Evolutionary conservation across 2,329 filamentous ascomycete species (phyloP), one percentile per base, ranked within the genome.

Genomic region (Cladorrhinum sp.): DNA sequence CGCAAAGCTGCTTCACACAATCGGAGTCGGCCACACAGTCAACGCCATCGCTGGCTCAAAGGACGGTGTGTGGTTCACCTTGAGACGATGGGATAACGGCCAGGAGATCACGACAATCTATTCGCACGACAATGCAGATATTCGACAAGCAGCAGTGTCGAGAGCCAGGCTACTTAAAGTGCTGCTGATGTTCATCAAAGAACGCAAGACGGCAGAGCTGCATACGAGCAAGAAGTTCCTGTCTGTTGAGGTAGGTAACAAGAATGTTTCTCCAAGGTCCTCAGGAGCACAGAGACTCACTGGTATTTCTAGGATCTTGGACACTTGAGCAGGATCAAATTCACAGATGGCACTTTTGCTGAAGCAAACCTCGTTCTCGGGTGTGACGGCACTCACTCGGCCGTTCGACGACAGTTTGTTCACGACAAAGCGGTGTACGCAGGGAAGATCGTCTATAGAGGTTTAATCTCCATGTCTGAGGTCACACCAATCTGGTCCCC

Each of bases 1-100:
- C 3, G 71, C 70, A n/a, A 66, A 66, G 53, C 64, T 75, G 9
- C 57, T 73, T 8, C 69, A 75, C 48, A 66, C 69, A 52, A 65
- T 75, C 53, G 74, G 72, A 10, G 61, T 76, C 2, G 71, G 72
- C 32, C 66, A 71, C 1, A 66, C 62, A 9, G 64, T 71, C 10
- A 66, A 70, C 49, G 56, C 59, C 20, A 70, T 74, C 50, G 67
- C 71, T 7, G 74, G 74, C 4, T 57, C 67, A 20, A 64, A 70
- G 4, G 66, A 67, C 22, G 68, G 68, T 20, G 64, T 73, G 23
- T 74, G 72, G 70, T 69, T 75, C 50, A 66, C 66, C 10, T 73
- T 76, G 57, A 70, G 72, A 18, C 69, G 73, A 48, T 75, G 67
- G 57, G 73, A 75, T 51, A 71, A 70, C 25, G 67, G 72, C n/a